Evolutionary conservation across 306 rosid genomes (phyloP).

Genomic region (Ziziphus jujuba): DNA sequence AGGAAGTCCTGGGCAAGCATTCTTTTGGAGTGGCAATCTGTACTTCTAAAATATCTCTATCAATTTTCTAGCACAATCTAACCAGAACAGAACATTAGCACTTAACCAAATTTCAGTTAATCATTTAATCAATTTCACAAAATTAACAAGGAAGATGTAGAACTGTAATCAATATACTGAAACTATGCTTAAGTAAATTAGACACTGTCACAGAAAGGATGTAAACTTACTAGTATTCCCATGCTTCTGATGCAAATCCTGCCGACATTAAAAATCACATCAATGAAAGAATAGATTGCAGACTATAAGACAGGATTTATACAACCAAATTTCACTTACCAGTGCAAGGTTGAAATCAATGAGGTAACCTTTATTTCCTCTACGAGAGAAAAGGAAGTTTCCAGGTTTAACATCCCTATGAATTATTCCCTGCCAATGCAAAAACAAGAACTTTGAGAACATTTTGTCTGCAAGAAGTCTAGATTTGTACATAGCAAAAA

Average conservation of each 20-base stretch:
- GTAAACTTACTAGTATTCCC: conserved; percentile 29
- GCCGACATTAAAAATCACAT: conserved; percentile 24
- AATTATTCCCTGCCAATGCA: conserved; percentile 57
- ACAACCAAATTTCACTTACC: conserved; percentile 58
- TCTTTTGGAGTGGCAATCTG: no score
- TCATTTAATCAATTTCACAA: background rate
- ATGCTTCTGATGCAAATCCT: conserved; percentile 51
- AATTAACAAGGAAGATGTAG: background rate
- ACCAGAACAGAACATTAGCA: background rate
- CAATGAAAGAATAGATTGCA: conserved; percentile 6
- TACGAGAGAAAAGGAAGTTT: conserved; percentile 83
- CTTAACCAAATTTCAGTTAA: background rate
- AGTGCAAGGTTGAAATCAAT: conserved; percentile 88
- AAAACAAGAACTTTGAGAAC: conserved; percentile 15
- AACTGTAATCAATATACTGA: background rate
- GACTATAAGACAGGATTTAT: background rate
- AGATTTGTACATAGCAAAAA: background rate
- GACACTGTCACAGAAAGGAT: background rate
- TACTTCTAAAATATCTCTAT: no score
- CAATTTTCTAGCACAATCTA: background rate
- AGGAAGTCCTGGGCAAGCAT: background rate
- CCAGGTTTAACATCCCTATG: conserved; percentile 95
- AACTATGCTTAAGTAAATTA: background rate
- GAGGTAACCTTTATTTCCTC: conserved; percentile 72
- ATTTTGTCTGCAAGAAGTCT: background rate